Conservation (phyloP, 768 basidiomycete species). For the Trametopsis cervina region DNA sequence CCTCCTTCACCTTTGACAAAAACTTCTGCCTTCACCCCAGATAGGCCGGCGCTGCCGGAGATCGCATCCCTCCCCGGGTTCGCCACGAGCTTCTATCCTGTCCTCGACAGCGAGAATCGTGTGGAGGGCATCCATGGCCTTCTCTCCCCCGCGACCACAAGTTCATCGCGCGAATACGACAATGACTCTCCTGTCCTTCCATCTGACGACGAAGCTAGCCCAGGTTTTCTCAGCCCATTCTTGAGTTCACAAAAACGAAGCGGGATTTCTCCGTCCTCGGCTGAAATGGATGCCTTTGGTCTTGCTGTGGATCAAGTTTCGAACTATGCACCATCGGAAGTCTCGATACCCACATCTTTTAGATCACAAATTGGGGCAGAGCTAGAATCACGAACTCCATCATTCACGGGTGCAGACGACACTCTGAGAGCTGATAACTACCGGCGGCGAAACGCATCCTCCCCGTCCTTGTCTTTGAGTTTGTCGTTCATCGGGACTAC, state of each 20-base stretch:
- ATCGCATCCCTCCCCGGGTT: not conserved
- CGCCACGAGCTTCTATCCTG: conserved; percentile 9
- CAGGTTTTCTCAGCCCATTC: not conserved
- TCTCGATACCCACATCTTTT: conserved; percentile 18
- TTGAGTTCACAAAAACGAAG: not conserved
- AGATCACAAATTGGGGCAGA: conserved; percentile 7
- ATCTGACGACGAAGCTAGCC: conserved; percentile 7
- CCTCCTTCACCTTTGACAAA: not conserved
- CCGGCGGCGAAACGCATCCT: not conserved
- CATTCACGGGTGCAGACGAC: not conserved
- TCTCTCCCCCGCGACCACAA: not conserved
- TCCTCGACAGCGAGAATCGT: not conserved
- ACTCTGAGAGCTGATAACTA: not conserved
- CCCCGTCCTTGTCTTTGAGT: conserved; percentile 6
- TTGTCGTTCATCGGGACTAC: conserved; percentile 5
- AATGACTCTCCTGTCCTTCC: conserved; percentile 21
- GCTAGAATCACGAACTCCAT: not conserved
- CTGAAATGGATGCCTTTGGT: conserved; percentile 22
- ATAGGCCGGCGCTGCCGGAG: not conserved
- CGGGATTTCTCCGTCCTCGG: conserved; percentile 1
- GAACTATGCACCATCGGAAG: conserved; percentile 5
- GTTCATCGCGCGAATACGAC: conserved; percentile 4
- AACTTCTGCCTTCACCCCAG: not conserved
- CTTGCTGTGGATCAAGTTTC: conserved; percentile 14
- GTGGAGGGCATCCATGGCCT: conserved; percentile 2